phyloP scores from a whole-genome alignment of 768 basidiomycete genomes.

The Hericium rajendrae region DNA sequence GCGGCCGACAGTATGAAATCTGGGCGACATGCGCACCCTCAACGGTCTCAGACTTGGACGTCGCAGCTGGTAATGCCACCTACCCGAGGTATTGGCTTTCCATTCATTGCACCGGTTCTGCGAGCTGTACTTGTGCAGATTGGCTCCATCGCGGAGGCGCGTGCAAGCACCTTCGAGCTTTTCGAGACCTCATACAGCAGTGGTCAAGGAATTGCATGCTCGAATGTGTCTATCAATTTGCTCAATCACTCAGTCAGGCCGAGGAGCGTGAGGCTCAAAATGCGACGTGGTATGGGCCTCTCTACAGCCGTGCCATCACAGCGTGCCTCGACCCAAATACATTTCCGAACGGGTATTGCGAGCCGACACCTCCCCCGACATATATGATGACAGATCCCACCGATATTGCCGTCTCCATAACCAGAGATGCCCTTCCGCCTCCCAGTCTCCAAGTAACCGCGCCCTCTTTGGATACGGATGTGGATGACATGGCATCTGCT shows the following conservation, averaged over 20 bases:
- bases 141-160: not conserved
- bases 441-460: too few species aligned
- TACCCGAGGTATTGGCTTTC: not conserved
- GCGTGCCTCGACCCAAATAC: not conserved
- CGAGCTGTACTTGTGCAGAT: not conserved
- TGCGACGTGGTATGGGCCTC: not conserved
- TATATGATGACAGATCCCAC: too few species aligned
- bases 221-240: not conserved
- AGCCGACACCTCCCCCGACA: not conserved
- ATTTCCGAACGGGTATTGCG: not conserved
- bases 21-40: conserved; percentile 7
- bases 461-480: too few species aligned
- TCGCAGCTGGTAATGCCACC: not conserved
- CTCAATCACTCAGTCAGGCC: not conserved
- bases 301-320: not conserved
- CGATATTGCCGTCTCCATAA: too few species aligned
- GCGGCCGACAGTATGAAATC: not conserved
- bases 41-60: not conserved
- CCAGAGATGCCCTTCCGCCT: too few species aligned
- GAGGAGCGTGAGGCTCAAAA: not conserved
- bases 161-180: not conserved
- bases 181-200: not conserved
- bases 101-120: not conserved
- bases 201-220: not conserved
- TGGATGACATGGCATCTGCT: not conserved